Base-by-base conservation (phyloP, 2,329 filamentous ascomycete species). In the Fusarium camptoceras region DNA sequence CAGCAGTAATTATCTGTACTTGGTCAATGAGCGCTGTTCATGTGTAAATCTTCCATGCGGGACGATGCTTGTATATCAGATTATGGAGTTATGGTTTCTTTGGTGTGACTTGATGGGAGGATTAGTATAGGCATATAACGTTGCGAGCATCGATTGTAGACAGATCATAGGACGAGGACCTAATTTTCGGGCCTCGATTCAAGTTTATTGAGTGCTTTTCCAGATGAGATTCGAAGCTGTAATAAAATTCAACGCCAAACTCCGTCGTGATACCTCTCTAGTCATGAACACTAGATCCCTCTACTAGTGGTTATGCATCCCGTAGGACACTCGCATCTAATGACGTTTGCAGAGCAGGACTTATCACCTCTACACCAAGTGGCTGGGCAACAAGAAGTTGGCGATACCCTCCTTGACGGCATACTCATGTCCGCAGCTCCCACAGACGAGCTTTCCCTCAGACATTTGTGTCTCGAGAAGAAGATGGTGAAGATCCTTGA, bases 371-470 rank as follows among this genome's bases (percentile, higher is more conserved):
- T 78, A 89, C 48, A 94, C 96, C 80, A 99, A 82, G 83, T 99
- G 96, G 76, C 92, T 96, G 15, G 96, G 96, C 73, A 99, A 82
- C 78, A 99, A 82, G 77, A 99, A 99, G 81, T 98, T 98, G 64
- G 94, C 94, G 79, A 98, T 97, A 8, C 96, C 96, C 82, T 99
- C 95, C 78, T 96, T 94, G 68, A 99, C 91, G 63, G 90, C 90
- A 81, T 98, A 99, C 83, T 97, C 93, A 78, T 98, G 95, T 49
- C 92, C 93, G 78, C 96, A 99, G 80, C 92, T 92, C 49, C 89
- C 94, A 79, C 96, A 99, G 8, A 94, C 92, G 70, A 99, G 85
- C 81, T 93, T 95, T 5, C 96, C 96, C 81, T 95, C 92, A 39
- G 89, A 87, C 64, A 99, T 92, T 76, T 94, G 92, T 64, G 96